Conservation (phyloP, 1,284 basidiomycete genomes). For the Ganoderma leucocontextum region DNA sequence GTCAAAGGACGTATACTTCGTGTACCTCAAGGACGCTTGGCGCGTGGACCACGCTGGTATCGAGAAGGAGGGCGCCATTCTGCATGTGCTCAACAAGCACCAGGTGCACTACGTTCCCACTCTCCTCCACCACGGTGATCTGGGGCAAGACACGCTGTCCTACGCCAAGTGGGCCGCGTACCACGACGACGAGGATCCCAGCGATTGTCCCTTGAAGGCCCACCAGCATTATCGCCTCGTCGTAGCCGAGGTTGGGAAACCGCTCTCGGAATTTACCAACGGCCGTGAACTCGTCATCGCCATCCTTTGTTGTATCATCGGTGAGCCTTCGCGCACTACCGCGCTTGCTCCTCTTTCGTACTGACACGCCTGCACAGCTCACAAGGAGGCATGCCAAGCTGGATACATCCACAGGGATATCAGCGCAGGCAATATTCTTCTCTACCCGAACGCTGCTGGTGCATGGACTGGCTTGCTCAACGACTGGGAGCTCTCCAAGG, state of each 20-base stretch:
- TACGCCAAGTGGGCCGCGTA: not conserved
- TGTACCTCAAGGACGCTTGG: slow-evolving; percentile 27
- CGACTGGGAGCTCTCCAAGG: slow-evolving; percentile 24
- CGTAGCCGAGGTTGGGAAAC: slow-evolving; percentile 20
- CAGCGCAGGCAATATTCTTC: slow-evolving; percentile 26
- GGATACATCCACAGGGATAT: slow-evolving; percentile 21
- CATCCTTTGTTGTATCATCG: not conserved
- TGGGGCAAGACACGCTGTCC: slow-evolving; percentile 9
- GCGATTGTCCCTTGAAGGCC: slow-evolving; percentile 10
- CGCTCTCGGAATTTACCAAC: slow-evolving; percentile 14
- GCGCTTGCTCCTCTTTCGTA: no score
- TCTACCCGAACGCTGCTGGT: not conserved
- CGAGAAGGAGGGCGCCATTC: slow-evolving; percentile 16
- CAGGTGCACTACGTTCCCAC: slow-evolving; percentile 32
- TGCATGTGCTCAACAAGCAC: slow-evolving; percentile 23
- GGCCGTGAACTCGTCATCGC: not conserved
- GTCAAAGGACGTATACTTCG: not conserved
- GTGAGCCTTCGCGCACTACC: not conserved
- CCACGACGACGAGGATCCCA: not conserved
- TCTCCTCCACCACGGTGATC: slow-evolving; percentile 22
- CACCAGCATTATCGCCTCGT: slow-evolving; percentile 28
- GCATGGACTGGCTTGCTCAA: slow-evolving; percentile 1
- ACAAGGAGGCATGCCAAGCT: slow-evolving; percentile 9
- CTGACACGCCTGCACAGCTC: not conserved
- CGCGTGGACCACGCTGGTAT: slow-evolving; percentile 13